Percentiles rank a stretch among this genome's conserved stretches.
Evolutionary conservation across 2,329 filamentous ascomycete genomes (phyloP).

Genomic region (Didymella pinodella): DNA sequence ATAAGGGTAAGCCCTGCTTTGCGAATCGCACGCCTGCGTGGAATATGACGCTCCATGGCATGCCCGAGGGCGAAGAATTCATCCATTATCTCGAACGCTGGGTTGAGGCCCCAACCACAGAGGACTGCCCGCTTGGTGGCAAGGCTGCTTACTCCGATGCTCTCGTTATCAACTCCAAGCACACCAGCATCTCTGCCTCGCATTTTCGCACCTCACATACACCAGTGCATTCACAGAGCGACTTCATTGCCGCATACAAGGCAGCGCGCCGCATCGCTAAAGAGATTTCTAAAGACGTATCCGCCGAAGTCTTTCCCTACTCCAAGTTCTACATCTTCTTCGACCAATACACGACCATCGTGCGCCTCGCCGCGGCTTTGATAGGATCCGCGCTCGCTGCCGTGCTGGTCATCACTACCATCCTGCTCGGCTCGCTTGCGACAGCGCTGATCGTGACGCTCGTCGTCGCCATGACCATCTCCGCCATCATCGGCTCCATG

Average conservation of each 20-base stretch:
- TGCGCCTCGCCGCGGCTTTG: slow-evolving; percentile 78
- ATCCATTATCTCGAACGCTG: slow-evolving; percentile 85
- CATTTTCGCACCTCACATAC: slow-evolving; percentile 94
- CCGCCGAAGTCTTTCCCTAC: slow-evolving; percentile 91
- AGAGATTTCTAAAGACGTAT: slow-evolving; percentile 74
- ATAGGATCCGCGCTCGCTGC: slow-evolving; percentile 84
- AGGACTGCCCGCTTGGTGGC: slow-evolving; percentile 86
- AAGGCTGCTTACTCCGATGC: slow-evolving; percentile 87
- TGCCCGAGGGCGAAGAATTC: slow-evolving; percentile 95
- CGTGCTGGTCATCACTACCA: slow-evolving; percentile 79
- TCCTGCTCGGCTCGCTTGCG: slow-evolving; percentile 82
- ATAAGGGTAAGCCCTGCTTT: slow-evolving; percentile 75
- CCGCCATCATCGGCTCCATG: slow-evolving; percentile 96
- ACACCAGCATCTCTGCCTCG: slow-evolving; percentile 75
- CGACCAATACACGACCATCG: slow-evolving; percentile 90
- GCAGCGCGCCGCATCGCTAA: slow-evolving; percentile 86
- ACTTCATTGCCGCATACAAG: slow-evolving; percentile 91
- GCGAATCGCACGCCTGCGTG: slow-evolving; percentile 77
- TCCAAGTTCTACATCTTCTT: slow-evolving; percentile 99
- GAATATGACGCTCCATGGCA: slow-evolving; percentile 88
- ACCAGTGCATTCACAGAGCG: slow-evolving; percentile 83
- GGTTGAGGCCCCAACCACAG: slow-evolving; percentile 79
- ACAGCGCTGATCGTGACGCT: slow-evolving; percentile 84
- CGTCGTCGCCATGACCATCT: slow-evolving; percentile 91
- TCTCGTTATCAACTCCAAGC: slow-evolving; percentile 76